Conservation (phyloP, 2,329 filamentous ascomycete genomes). For the Fusarium luffae region DNA sequence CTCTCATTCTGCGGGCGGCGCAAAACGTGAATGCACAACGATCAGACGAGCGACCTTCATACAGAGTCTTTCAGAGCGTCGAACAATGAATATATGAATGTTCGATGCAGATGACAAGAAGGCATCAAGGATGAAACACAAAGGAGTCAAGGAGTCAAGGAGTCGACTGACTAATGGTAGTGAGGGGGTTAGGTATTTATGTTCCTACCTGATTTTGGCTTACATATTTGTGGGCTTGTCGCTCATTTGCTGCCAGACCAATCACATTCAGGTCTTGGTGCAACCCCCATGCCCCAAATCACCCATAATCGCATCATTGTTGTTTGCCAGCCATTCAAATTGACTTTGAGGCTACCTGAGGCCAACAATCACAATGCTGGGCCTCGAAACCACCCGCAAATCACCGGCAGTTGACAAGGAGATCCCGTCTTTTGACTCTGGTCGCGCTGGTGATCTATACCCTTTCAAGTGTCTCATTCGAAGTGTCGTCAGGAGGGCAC, state of each 20-base stretch:
- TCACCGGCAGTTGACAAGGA: neutral
- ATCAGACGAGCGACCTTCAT: neutral
- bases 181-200: conserved; percentile 28
- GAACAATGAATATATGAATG: neutral
- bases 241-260: conserved; percentile 3
- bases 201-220: neutral
- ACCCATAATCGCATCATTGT: neutral
- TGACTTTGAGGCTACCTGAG: conserved; percentile 8
- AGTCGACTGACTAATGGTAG: conserved; percentile 8
- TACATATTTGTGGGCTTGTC: conserved; percentile 14
- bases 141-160: conserved; percentile 18
- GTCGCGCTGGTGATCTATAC: neutral
- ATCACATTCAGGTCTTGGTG: conserved; percentile 6
- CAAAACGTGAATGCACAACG: neutral
- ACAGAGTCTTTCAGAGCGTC: neutral
- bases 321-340: neutral
- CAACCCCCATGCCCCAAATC: conserved; percentile 2
- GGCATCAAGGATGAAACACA: conserved; percentile 16
- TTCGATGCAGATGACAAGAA: neutral
- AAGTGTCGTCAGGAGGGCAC: neutral
- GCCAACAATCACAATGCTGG: neutral
- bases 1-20: neutral
- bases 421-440: neutral
- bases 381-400: neutral
- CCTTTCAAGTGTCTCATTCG: neutral